Base-by-base conservation (phyloP, 441 rosid genomes). In the Croton laevigatus region DNA sequence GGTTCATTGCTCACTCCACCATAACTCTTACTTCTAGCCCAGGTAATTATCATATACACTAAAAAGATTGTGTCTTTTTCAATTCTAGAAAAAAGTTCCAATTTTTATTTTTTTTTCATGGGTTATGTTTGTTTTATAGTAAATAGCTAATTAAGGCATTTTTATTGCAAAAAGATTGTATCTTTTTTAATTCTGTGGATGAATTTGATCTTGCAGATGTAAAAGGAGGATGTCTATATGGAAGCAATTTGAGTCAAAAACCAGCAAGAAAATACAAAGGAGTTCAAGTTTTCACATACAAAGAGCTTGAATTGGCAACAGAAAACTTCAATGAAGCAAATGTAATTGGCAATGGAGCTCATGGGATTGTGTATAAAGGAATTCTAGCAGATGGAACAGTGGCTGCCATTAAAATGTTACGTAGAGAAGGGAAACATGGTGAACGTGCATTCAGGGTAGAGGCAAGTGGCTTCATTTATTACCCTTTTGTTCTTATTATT, bases 211-310 rank as follows among this genome's bases (percentile, higher is more conserved):
- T 72, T 57, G 61, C 59, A 91, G 93, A 88, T 69, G 89, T 89
- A 59, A 88, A 85, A 64, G 89, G 83, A 20, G 86, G 88, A 60
- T 93, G 94, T 76, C 67, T 93, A 37, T 70, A 81, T 62, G 78
- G 89, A 71, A 86, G 81, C 73, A 82, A 73, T 52, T 3, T 80
- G 75, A 68, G 68, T 49, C 76, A 74, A 9, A 70, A 62, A 40
- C 62, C 77, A 67, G 45, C 72, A 44, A 72, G 62, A 36, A 75
- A 71, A 64, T 23, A 52, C 27, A 82, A 42, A 79, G 89, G 88
- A 36, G 93, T 85, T 19, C 95, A 91, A 73, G 98, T 90, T 69
- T 91, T 86, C 80, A 90, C 98, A 68, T 94, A 84, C 84, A 91
- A 77, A 64, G 98, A 91, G 82, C 81, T 94, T 19, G 96, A 91